Evolutionary conservation across 768 basidiomycete species (phyloP).

Genomic region (Tulasnella sp.): DNA sequence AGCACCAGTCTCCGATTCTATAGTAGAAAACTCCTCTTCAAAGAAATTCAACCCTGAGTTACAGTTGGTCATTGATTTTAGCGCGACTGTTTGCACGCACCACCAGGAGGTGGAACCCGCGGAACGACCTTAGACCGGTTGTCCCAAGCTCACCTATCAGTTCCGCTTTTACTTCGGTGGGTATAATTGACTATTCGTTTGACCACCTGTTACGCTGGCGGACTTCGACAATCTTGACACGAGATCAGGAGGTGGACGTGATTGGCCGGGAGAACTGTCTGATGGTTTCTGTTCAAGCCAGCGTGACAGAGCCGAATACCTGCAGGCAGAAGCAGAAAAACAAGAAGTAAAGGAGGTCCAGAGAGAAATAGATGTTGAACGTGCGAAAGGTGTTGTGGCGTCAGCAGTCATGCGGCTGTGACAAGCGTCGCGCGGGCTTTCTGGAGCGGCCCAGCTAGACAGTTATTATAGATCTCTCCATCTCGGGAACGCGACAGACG

Average conservation of each 20-base stretch:
- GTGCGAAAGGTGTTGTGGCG: neutral
- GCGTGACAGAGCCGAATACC: neutral
- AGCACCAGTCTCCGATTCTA: no score
- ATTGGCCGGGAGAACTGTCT: neutral
- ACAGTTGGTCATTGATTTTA: no score
- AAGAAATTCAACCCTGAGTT: no score
- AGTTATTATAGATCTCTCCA: no score
- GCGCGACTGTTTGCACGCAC: no score
- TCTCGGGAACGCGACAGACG: no score
- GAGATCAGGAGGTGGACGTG: neutral
- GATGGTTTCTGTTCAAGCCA: neutral
- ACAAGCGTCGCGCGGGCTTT: no score
- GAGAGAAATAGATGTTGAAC: neutral
- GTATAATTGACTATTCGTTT: conserved; percentile 77
- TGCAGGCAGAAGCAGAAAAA: neutral
- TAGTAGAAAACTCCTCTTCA: no score
- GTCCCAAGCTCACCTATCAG: conserved; percentile 73
- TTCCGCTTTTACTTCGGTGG: conserved; percentile 73
- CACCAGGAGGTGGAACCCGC: no score
- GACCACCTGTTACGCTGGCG: conserved; percentile 91
- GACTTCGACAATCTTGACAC: conserved; percentile 74
- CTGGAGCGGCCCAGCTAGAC: no score
- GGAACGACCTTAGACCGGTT: no score
- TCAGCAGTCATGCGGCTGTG: neutral
- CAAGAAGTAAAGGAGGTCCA: neutral